Evolutionary conservation across 2,329 filamentous ascomycete species (phyloP).

Genomic region (Diaporthe vexans): DNA sequence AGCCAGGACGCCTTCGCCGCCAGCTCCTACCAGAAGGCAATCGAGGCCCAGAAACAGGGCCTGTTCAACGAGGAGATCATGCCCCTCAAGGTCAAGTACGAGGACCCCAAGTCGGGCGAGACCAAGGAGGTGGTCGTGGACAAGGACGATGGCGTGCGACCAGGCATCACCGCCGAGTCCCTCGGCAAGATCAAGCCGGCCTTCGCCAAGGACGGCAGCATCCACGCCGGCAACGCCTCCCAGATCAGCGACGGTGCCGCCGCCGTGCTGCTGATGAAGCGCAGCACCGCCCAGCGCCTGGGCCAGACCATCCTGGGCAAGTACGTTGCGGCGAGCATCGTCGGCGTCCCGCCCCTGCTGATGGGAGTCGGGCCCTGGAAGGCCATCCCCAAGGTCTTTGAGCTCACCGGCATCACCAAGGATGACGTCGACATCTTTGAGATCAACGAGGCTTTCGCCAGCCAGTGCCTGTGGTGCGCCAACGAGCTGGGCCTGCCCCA

Average conservation of each 20-base stretch:
- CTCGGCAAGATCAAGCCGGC: conserved; percentile 92
- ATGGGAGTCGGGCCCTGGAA: conserved; percentile 98
- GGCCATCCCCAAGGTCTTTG: conserved; percentile 91
- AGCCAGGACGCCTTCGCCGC: conserved; percentile 95
- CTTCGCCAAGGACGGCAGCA: conserved; percentile 91
- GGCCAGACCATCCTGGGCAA: conserved; percentile 93
- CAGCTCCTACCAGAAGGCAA: conserved; percentile 90
- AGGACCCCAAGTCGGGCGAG: conserved; percentile 92
- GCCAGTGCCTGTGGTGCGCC: conserved; percentile 93
- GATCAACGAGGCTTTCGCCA: conserved; percentile 99
- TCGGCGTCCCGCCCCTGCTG: conserved; percentile 90
- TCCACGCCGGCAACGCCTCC: conserved; percentile 96
- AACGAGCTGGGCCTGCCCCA: conserved; percentile 86
- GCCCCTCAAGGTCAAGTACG: conserved; percentile 87
- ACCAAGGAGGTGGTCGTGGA: conserved; percentile 85
- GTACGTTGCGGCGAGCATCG: conserved; percentile 86
- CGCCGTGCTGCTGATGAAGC: conserved; percentile 95
- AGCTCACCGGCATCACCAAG: conserved; percentile 86
- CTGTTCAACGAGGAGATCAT: conserved; percentile 93
- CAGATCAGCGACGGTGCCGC: conserved; percentile 97
- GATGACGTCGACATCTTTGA: conserved; percentile 97
- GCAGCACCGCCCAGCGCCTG: conserved; percentile 88
- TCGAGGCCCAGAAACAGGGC: conserved; percentile 86
- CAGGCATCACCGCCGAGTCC: conserved; percentile 87
- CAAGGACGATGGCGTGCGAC: conserved; percentile 88